These are phyloP conservation scores for Leucocoprinus birnbaumii DNA, from an alignment of 768 basidiomycete species.

Conservation along the genomic window DNA sequence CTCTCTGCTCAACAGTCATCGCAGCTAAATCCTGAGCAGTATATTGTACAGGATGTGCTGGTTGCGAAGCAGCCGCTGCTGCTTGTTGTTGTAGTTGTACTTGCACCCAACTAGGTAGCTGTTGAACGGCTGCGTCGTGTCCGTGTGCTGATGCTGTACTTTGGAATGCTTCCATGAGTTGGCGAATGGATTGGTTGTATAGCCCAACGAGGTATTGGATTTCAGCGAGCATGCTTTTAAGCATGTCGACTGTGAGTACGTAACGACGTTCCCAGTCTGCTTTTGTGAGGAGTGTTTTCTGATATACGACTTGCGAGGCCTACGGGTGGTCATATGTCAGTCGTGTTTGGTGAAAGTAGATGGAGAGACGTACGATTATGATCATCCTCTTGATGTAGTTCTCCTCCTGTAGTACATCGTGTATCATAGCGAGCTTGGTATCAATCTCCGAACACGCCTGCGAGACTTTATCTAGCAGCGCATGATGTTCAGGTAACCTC, in stretches of 20 bases:
- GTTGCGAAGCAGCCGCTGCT: neutral
- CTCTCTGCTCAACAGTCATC: slow-evolving; percentile 3
- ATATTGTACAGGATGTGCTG: slow-evolving; percentile 2
- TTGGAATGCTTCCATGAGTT: slow-evolving; percentile 11
- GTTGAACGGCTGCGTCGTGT: slow-evolving; percentile 11
- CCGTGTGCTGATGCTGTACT: slow-evolving; percentile 5
- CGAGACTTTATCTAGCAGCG: slow-evolving; percentile 11
- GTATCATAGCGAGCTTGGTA: slow-evolving; percentile 12
- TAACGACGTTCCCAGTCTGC: slow-evolving; percentile 13
- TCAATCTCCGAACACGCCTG: slow-evolving; percentile 12
- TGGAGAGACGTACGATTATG: slow-evolving; percentile 3
- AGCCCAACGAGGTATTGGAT: slow-evolving; percentile 12
- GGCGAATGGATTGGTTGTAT: slow-evolving; percentile 10
- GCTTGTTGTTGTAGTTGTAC: slow-evolving; percentile 12
- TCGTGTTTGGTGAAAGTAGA: neutral
- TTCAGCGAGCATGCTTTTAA: slow-evolving; percentile 10
- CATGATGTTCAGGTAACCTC: slow-evolving; percentile 11
- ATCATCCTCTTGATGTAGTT: slow-evolving; percentile 13
- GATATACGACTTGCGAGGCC: slow-evolving; percentile 12
- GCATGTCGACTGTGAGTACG: slow-evolving; percentile 11
- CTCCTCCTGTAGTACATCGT: slow-evolving; percentile 11
- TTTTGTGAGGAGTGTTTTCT: slow-evolving; percentile 9
- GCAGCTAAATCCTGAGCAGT: slow-evolving; percentile 7
- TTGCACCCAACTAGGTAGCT: slow-evolving; percentile 12
- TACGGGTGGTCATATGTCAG: neutral